Evolutionary conservation across 208 protist genomes (phyloP), one percentile per base, ranked within the genome.

Genomic region (Strigomonas galati): DNA sequence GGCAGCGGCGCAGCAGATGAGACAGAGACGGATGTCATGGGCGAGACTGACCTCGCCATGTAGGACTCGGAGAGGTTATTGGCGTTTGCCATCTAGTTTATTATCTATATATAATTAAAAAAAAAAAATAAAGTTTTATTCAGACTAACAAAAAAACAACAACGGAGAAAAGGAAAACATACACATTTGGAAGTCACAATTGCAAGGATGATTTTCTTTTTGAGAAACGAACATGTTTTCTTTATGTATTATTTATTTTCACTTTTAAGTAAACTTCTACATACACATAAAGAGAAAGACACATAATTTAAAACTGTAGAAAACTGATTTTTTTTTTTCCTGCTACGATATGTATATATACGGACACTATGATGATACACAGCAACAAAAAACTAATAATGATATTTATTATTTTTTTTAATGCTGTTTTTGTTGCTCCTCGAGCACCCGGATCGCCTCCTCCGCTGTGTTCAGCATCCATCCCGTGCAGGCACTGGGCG

Each of bases 401-500:
- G 2, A n/a, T 3, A n/a, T 51, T 21, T n/a, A 51, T 21, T 53
- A n/a, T 14, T 28, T 17, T 53, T 28, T 53, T 53, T 28, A 53
- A 7, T 4, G 4, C 27, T 53, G 4, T 27, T 53, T 28, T 21
- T 28, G 48, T 17, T 23, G n/a, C 57, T 51, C 32, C 32, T 62
- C 57, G 35, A 62, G 24, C 19, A 24, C 54, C 9, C 28, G 19
- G 12, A 59, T 6, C 3, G 28, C 6, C 43, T 67, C 53, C 27
- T 60, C 49, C 0, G 76, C 69, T 5, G 48, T 66, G 31, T 84
- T 67, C 65, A 84, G 24, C 12, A 69, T 62, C 87, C 84, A 89
- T 24, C 17, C 52, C 21, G 77, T 70, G 62, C 87, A 93, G 26
- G 87, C 84, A 49, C 87, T 93, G 23, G 87, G 84, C 19, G 84